Conservation (phyloP, 116 monocot genomes). For the Phalaenopsis hybrid region DNA sequence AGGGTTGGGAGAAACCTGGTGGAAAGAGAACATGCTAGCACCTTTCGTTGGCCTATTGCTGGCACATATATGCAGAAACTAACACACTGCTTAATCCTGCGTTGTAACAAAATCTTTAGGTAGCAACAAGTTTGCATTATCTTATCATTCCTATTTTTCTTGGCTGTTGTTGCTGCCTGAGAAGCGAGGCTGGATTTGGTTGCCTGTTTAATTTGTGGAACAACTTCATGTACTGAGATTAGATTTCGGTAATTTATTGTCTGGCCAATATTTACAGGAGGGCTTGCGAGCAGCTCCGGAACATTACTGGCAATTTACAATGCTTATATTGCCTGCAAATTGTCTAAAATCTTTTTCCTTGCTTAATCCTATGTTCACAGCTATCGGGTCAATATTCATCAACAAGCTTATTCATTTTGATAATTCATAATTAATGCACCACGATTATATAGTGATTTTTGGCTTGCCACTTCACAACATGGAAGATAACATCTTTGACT, state of each 20-base stretch:
- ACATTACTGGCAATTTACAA: no score
- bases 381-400: no score
- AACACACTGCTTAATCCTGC: neutral
- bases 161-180: neutral
- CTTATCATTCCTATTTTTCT: conserved; percentile 1
- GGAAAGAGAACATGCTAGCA: neutral
- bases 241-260: neutral
- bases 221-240: neutral
- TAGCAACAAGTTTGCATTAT: neutral
- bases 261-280: neutral
- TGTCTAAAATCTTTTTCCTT: no score
- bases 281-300: no score
- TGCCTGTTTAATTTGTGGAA: neutral
- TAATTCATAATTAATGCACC: no score
- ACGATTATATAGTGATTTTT: no score
- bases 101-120: conserved; percentile 2
- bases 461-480: no score
- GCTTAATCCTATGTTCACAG: no score
- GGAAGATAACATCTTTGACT: no score
- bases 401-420: no score
- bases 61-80: neutral
- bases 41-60: neutral
- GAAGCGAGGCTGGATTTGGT: neutral
- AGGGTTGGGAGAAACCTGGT: neutral
- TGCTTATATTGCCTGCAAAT: no score